These are phyloP conservation scores for Trichaptum fuscoviolaceum DNA, from an alignment of 768 basidiomycete genomes.

Conservation along the genomic window DNA sequence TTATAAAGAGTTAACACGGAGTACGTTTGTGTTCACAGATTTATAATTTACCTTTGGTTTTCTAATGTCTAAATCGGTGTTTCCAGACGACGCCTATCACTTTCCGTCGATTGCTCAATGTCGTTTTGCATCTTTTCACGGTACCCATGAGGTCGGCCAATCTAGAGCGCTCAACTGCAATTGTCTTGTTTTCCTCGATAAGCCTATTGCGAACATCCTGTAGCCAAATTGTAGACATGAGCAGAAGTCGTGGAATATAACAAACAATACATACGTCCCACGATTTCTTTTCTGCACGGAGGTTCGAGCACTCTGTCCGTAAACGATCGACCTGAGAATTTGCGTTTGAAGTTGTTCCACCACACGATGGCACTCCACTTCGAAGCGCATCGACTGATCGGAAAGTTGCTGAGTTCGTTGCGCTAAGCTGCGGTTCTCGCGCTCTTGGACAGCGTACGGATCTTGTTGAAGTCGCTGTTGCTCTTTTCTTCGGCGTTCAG, in stretches of 20 bases:
- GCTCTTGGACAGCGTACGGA: conserved; percentile 52
- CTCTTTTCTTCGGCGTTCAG: conserved; percentile 33
- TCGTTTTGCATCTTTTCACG: conserved; percentile 87
- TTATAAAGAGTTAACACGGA: conserved; percentile 23
- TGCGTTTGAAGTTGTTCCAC: conserved; percentile 59
- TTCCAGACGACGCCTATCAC: conserved; percentile 78
- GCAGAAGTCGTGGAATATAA: neutral
- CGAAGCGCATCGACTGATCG: conserved; percentile 67
- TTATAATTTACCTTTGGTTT: conserved; percentile 58
- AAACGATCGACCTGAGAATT: conserved; percentile 66
- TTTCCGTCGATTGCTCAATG: conserved; percentile 75
- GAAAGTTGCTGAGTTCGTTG: conserved; percentile 69
- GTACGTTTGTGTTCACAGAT: neutral
- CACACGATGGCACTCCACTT: conserved; percentile 68
- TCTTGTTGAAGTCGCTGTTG: conserved; percentile 70
- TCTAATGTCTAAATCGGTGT: conserved; percentile 74
- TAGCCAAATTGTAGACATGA: neutral
- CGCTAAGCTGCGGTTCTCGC: conserved; percentile 60
- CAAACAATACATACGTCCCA: conserved; percentile 64
- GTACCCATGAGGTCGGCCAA: conserved; percentile 85
- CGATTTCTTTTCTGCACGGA: conserved; percentile 89
- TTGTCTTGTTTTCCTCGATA: conserved; percentile 76
- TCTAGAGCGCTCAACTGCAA: conserved; percentile 78
- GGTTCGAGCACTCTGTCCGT: conserved; percentile 80
- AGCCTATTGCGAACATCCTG: conserved; percentile 78